phyloP scores from a whole-genome alignment of 1,139 yeast genomes.

The Yamadazyma membranifaciens region DNA sequence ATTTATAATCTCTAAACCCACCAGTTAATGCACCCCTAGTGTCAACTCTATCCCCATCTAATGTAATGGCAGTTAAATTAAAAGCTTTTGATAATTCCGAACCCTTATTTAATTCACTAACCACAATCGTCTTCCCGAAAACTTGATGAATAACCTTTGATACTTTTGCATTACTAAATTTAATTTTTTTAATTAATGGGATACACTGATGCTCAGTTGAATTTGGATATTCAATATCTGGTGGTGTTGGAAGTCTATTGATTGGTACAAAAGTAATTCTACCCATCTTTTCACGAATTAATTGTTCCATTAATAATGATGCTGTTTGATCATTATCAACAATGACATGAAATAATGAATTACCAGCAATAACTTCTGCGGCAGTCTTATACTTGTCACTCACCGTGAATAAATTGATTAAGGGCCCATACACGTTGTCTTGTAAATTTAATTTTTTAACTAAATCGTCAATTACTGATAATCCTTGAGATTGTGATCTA shows the following conservation, averaged over 20 bases:
- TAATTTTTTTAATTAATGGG: conserved; percentile 74
- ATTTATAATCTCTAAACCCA: conserved; percentile 74
- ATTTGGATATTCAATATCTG: conserved; percentile 48
- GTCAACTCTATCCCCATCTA: conserved; percentile 90
- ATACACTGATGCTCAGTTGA: conserved; percentile 55
- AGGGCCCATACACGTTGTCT: conserved; percentile 72
- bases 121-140: conserved; percentile 79
- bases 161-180: conserved; percentile 50
- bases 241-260: conserved; percentile 53
- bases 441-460: conserved; percentile 53
- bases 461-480: conserved; percentile 63
- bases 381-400: conserved; percentile 84
- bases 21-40: conserved; percentile 84
- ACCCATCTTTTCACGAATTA: conserved; percentile 70
- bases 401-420: conserved; percentile 79
- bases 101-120: conserved; percentile 68
- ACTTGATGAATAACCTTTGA: conserved; percentile 72
- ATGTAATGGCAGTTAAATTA: conserved; percentile 74
- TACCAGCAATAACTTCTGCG: conserved; percentile 87
- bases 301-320: conserved; percentile 69
- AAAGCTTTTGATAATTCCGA: conserved; percentile 62
- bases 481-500: conserved; percentile 65
- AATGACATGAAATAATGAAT: conserved; percentile 79
- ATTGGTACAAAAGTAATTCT: conserved; percentile 90
- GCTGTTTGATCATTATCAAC: conserved; percentile 91